These are phyloP conservation scores for Lentinula edodes DNA, from an alignment of 768 basidiomycete species.

Conservation along the genomic window DNA sequence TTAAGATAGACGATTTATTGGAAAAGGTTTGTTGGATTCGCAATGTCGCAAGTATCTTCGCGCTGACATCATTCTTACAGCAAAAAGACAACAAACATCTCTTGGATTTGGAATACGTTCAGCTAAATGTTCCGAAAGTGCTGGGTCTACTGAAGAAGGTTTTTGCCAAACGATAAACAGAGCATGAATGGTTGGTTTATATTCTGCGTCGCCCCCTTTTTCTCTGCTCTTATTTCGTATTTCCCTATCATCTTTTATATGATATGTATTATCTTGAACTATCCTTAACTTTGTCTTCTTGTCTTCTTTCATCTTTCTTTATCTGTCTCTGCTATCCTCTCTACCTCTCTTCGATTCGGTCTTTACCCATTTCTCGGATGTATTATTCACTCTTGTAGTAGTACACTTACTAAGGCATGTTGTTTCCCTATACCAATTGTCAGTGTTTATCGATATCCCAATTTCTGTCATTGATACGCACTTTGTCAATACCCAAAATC, in stretches of 20 bases:
- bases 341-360: not conserved
- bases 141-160: slow-evolving; percentile 91
- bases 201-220: slow-evolving; percentile 8
- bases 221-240: not conserved
- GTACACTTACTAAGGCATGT: slow-evolving; percentile 6
- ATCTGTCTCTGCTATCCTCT: slow-evolving; percentile 1
- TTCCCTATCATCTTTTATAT: not conserved
- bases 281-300: not conserved
- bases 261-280: slow-evolving; percentile 7
- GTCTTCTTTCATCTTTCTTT: not conserved
- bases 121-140: slow-evolving; percentile 94
- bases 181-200: slow-evolving; percentile 12
- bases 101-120: slow-evolving; percentile 95
- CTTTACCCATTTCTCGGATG: slow-evolving; percentile 4
- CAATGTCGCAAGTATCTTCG: not conserved
- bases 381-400: slow-evolving; percentile 9
- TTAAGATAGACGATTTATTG: slow-evolving; percentile 96
- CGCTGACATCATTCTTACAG: slow-evolving; percentile 32
- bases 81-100: slow-evolving; percentile 99
- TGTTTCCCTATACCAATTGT: slow-evolving; percentile 2
- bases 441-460: slow-evolving; percentile 1
- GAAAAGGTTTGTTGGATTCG: slow-evolving; percentile 68
- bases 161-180: slow-evolving; percentile 32
- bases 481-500: not conserved
- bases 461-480: not conserved